These are phyloP conservation scores for Amylocarpus encephaloides DNA, from an alignment of 2,329 filamentous ascomycete species.

Conservation along the genomic window DNA sequence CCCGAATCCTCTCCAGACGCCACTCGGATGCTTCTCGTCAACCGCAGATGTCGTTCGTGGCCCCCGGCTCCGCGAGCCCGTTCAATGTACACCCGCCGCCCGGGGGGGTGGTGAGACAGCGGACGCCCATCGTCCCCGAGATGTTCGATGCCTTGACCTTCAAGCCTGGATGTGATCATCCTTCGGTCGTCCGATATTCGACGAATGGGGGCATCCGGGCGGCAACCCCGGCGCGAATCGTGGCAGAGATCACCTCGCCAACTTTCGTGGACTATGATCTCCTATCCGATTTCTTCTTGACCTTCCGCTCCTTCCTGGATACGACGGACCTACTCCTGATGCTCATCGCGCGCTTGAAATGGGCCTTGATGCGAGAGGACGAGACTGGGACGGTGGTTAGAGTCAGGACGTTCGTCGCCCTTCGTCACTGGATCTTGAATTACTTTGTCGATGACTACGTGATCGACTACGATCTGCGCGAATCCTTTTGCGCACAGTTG, in stretches of 20 bases:
- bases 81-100: constrained; percentile 11
- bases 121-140: constrained; percentile 53
- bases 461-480: constrained; percentile 64
- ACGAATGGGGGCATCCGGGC: constrained; percentile 70
- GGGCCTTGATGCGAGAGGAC: constrained; percentile 75
- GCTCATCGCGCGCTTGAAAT: constrained; percentile 76
- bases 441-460: constrained; percentile 97
- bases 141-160: constrained; percentile 80
- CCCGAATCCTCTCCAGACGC: constrained; percentile 24
- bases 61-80: constrained; percentile 10
- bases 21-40: constrained; percentile 30
- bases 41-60: constrained; percentile 10
- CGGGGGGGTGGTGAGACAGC: constrained; percentile 17
- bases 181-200: constrained; percentile 76
- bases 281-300: constrained; percentile 95
- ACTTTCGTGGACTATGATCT: constrained; percentile 95
- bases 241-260: constrained; percentile 94
- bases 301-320: constrained; percentile 81
- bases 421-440: constrained; percentile 96
- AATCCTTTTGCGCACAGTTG: constrained; percentile 72
- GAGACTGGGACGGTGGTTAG: constrained; percentile 90
- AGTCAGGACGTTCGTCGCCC: constrained; percentile 88
- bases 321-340: constrained; percentile 71
- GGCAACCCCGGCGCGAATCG: constrained; percentile 81
- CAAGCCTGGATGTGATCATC: constrained; percentile 72